Base-by-base conservation (phyloP, 2,329 filamentous ascomycete species). In the Endothia cerciana region DNA sequence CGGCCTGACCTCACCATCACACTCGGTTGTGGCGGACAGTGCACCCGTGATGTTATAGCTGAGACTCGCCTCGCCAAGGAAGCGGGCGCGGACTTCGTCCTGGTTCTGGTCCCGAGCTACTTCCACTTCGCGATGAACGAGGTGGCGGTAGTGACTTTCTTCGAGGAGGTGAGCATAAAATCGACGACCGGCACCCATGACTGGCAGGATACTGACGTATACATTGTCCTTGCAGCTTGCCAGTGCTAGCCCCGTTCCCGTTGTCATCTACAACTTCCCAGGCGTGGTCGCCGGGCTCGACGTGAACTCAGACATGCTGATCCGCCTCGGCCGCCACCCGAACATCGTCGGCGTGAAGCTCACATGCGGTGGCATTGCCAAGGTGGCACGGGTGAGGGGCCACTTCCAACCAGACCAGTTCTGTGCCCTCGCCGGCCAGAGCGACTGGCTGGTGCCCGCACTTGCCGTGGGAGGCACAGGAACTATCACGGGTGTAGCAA, bases 211-310 rank as follows among this genome's bases (percentile, higher is more conserved):
- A 17, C 30, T 36, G 28, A 56, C 19, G 10, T 5, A 3, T 33
- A 6, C 5, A 25, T 53, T 56, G 11, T 56, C 10, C 8, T 22
- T 2, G n/a, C 11, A 58, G 55, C 76, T 90, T 3, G 89, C 89
- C 2, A 80, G 83, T 60, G 82, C 82, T 1, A 87, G 83, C 22
- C 82, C 85, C 0, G 73, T 92, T 1, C 89, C 89, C 0, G 79
- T 92, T 30, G 77, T 92, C 49, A 87, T 92, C 65, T 92, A 92
- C 81, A 92, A 92, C 77, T 92, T 89, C 79, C 89, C 89, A 1
- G 87, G 82, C 5, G 88, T 90, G 4, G 87, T 84, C 30, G 84
- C 87, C 15, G 89, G 90, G 4, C 79, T 91, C 11, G 89, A 92
- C 71, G 80, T 92, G 55, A 86, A 87, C 73, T 90, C 87, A 0